Evolutionary conservation across 331 rosid species (phyloP), one percentile per base, ranked within the genome.

Genomic region (Pyrus hybrid): DNA sequence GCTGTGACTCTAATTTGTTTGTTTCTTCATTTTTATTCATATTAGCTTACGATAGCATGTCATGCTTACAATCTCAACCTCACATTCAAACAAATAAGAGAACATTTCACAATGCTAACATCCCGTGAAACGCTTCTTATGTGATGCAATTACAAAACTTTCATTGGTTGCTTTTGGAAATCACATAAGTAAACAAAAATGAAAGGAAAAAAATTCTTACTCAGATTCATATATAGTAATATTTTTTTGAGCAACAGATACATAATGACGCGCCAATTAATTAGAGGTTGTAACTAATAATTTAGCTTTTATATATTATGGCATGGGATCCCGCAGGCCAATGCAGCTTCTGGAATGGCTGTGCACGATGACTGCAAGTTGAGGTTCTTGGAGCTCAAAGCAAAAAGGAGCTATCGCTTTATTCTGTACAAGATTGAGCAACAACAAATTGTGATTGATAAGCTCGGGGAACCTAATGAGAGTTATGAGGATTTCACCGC

Each of bases 261-360:
- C 43, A 18, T 16, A 51, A n/a, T 28, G 5, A 56, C 12, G 21
- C 13, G 12, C 25, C 45, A 26, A 70, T 25, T 49, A 35, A 49
- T 51, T 26, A 18, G 29, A 56, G 25, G 61, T n/a, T 56, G 16
- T 43, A 43, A 43, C 61, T 3, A 56, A 56, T 56, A n/a, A n/a
- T 56, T 56, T n/a, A 20, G 37, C 21, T 45, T 68, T 71, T 43
- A 43, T 43, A 43, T 43, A 28, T 71, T 25, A 70, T 23, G 23
- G n/a, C 21, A 25, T 69, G 62, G 75, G 32, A 21, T 43, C 65
- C 62, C 17, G 76, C 82, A 92, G 97, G 96, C 97, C 82, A 92
- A 92, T 72, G 85, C 97, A 66, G 87, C 90, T 77, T 90, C 96
- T 57, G 97, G 97, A 84, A 90, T 90, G 91, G 93, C 93, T 21